A percentile compares a stretch with the other conserved stretches of the same genome.
Conservation (phyloP, 2,329 filamentous ascomycete species). For the Neonectria magnoliae region DNA sequence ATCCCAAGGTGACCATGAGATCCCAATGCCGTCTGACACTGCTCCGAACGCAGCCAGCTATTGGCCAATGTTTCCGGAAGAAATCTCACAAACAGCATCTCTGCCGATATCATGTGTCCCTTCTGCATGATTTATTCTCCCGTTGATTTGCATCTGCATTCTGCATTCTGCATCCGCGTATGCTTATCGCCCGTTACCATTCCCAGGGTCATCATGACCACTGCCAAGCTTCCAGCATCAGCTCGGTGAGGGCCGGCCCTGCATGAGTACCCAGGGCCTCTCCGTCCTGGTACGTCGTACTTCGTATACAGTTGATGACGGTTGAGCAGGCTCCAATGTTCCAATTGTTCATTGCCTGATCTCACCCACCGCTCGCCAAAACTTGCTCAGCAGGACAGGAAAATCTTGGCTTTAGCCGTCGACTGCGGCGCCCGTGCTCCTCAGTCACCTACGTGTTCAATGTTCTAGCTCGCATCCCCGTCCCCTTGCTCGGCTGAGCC, state of each 20-base stretch:
- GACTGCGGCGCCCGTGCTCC: constrained; percentile 7
- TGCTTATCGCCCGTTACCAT: constrained; percentile 2
- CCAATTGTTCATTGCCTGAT: constrained; percentile 1
- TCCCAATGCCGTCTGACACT: constrained; percentile 15
- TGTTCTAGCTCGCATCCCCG: constrained; percentile 24
- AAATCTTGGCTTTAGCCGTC: constrained; percentile 1
- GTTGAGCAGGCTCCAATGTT: neutral
- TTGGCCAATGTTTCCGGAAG: constrained; percentile 32
- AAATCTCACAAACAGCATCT: constrained; percentile 11
- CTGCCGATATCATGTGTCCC: constrained; percentile 14
- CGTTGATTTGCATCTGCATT: neutral
- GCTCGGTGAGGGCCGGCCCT: constrained; percentile 23
- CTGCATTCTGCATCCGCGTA: neutral
- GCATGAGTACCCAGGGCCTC: neutral
- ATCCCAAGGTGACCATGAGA: constrained; percentile 12
- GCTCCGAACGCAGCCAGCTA: constrained; percentile 26
- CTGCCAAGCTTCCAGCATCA: constrained; percentile 9
- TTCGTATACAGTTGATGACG: constrained; percentile 1
- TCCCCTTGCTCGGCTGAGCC: constrained; percentile 41
- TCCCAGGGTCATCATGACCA: constrained; percentile 4
- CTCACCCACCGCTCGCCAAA: neutral
- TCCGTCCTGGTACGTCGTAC: too few relatives aligned
- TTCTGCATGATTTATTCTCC: constrained; percentile 8
- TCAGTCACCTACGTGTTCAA: constrained; percentile 18
- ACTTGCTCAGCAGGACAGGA: neutral